These are phyloP conservation scores for Monilinia fructicola DNA, from an alignment of 2,329 filamentous ascomycete species.

Conservation along the genomic window DNA sequence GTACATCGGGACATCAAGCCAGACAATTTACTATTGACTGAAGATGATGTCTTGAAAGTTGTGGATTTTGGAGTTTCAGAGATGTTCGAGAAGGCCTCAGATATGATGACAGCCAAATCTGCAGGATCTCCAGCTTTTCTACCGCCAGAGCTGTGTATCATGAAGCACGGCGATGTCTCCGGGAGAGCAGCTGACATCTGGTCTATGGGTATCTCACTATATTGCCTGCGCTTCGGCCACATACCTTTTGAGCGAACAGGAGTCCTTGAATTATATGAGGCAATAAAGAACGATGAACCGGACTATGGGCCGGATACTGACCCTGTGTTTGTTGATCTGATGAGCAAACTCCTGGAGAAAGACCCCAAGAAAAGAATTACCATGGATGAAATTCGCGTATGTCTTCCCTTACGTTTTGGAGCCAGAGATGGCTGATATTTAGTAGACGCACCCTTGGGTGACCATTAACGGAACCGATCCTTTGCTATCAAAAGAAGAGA, in stretches of 20 bases:
- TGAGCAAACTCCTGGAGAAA: constrained; percentile 75
- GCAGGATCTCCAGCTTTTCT: constrained; percentile 94
- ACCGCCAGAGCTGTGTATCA: constrained; percentile 86
- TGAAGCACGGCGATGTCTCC: constrained; percentile 81
- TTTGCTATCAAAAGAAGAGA: constrained; percentile 78
- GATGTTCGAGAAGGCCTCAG: constrained; percentile 86
- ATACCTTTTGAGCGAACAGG: constrained; percentile 81
- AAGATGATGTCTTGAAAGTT: constrained; percentile 92
- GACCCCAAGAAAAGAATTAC: constrained; percentile 78
- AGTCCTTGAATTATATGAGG: constrained; percentile 84
- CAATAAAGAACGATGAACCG: constrained; percentile 72
- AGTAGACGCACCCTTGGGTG: constrained; percentile 87
- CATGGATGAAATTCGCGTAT: constrained; percentile 78
- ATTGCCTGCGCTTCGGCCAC: constrained; percentile 83
- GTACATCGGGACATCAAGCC: constrained; percentile 98
- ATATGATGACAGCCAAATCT: constrained; percentile 91
- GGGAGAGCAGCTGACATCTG: constrained; percentile 92
- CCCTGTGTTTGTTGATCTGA: constrained; percentile 70
- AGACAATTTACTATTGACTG: constrained; percentile 87
- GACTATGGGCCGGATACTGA: constrained; percentile 63
- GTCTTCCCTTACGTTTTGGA: constrained; percentile 37
- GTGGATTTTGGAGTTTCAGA: constrained; percentile 99
- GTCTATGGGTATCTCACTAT: constrained; percentile 97
- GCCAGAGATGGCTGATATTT: background rate
- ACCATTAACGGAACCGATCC: constrained; percentile 76